Evolutionary conservation across 257 asterid species (phyloP).

Genomic region (Petunia secreta): DNA sequence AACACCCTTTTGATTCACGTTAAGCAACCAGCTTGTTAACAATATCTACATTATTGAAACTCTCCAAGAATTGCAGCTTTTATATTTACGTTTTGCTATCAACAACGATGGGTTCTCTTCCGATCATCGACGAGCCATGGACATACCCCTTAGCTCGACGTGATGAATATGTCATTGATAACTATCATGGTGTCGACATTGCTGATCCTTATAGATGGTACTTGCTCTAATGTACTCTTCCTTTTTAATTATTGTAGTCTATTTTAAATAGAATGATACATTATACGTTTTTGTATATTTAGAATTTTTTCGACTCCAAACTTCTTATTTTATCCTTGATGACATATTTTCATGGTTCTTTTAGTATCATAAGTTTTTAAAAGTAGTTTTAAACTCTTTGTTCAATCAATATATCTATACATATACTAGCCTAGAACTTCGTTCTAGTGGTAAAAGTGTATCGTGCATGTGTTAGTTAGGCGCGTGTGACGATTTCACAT

Average conservation of each 20-base stretch:
- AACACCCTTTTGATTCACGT: not conserved
- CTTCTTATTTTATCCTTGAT: not conserved
- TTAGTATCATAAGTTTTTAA: too few relatives aligned
- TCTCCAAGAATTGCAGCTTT: too few relatives aligned
- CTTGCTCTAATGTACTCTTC: not conserved
- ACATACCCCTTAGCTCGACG: slow-evolving; percentile 73
- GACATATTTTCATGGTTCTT: not conserved
- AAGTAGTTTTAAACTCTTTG: too few relatives aligned
- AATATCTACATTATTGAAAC: not conserved
- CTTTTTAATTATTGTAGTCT: not conserved
- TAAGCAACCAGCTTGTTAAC: not conserved
- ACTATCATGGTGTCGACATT: slow-evolving; percentile 71
- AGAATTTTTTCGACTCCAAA: not conserved
- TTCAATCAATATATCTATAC: too few relatives aligned
- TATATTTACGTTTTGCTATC: not conserved
- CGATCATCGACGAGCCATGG: slow-evolving; percentile 42
- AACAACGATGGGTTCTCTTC: slow-evolving; percentile 65
- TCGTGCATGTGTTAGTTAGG: too few relatives aligned
- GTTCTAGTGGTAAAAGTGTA: too few relatives aligned
- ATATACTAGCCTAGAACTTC: too few relatives aligned
- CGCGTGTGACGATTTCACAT: too few relatives aligned
- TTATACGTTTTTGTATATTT: not conserved
- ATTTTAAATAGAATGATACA: not conserved
- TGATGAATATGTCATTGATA: slow-evolving; percentile 72
- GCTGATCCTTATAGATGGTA: slow-evolving; percentile 98